Conservation (phyloP, 1,284 basidiomycete species). For the Cutaneotrichosporon mucoides region DNA sequence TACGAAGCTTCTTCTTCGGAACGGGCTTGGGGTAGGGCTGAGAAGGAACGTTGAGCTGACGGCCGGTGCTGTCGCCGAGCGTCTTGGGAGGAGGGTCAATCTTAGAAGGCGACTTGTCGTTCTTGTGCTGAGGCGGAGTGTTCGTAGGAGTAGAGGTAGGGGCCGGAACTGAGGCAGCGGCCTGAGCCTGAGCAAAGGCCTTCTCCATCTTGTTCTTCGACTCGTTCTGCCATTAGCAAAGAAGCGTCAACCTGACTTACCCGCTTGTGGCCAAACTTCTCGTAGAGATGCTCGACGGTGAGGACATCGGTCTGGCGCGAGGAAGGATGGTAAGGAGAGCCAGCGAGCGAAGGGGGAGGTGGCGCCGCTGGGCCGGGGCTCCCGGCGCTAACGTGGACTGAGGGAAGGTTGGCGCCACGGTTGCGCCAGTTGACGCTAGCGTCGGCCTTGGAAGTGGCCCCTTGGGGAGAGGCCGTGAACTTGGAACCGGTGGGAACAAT, state of each 20-base stretch:
- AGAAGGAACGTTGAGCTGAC: conserved; percentile 3
- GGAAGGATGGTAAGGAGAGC: neutral
- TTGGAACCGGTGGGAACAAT: conserved; percentile 2
- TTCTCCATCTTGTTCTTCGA: conserved; percentile 3
- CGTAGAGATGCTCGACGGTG: conserved; percentile 39
- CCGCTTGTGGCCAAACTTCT: conserved; percentile 28
- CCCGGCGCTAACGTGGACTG: neutral
- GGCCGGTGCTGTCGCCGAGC: conserved; percentile 7
- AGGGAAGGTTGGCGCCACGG: neutral
- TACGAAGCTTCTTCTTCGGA: conserved; percentile 5
- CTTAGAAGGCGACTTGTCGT: conserved; percentile 1
- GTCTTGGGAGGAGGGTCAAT: conserved; percentile 1
- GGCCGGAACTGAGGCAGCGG: too few species aligned
- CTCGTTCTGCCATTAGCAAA: neutral
- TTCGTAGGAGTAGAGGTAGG: too few species aligned
- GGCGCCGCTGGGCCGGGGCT: neutral
- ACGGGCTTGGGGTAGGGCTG: neutral
- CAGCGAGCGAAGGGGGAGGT: neutral
- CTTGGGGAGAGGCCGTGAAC: conserved; percentile 3
- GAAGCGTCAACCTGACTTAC: neutral
- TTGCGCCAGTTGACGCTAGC: conserved; percentile 39
- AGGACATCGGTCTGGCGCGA: conserved; percentile 16
- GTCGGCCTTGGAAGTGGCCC: conserved; percentile 33
- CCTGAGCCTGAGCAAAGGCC: neutral
- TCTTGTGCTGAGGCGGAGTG: neutral